phyloP scores from a whole-genome alignment of 345 rosid species.

The Eutrema japonicum region DNA sequence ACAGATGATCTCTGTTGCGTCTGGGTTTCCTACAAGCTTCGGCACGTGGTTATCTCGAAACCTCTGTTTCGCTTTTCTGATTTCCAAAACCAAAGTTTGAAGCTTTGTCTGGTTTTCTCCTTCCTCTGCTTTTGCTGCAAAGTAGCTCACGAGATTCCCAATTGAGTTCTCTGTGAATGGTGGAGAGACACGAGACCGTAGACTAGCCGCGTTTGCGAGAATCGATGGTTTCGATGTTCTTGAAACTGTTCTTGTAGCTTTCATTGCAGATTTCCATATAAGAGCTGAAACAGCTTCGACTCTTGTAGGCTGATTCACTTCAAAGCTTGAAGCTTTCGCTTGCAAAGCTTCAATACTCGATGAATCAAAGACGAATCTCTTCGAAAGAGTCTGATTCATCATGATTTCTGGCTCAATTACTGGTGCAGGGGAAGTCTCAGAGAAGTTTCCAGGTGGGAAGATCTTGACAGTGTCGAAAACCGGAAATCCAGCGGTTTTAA shows the following conservation, averaged over 20 bases:
- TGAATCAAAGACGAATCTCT: slow-evolving; percentile 35
- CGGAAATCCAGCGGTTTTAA: slow-evolving; percentile 30
- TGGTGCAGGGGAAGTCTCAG: slow-evolving; percentile 43
- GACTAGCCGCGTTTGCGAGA: slow-evolving; percentile 44
- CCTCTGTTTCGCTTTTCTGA: slow-evolving; percentile 42
- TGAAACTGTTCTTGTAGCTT: slow-evolving; percentile 37
- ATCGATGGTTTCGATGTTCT: slow-evolving; percentile 42
- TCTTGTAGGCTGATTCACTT: slow-evolving; percentile 50
- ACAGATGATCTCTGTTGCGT: slow-evolving; percentile 28
- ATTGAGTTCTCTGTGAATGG: slow-evolving; percentile 46
- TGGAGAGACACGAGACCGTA: slow-evolving; percentile 43
- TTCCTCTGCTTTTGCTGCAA: slow-evolving; percentile 38
- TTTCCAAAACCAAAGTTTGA: slow-evolving; percentile 28
- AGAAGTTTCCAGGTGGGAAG: slow-evolving; percentile 41
- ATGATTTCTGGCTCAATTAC: slow-evolving; percentile 42
- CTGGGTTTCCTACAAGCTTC: slow-evolving; percentile 25
- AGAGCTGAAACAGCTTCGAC: slow-evolving; percentile 59
- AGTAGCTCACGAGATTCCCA: slow-evolving; percentile 52
- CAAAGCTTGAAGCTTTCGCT: slow-evolving; percentile 41
- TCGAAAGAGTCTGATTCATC: slow-evolving; percentile 30
- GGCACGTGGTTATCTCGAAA: slow-evolving; percentile 32
- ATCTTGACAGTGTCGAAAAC: slow-evolving; percentile 23
- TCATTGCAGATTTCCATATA: slow-evolving; percentile 48
- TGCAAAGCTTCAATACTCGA: slow-evolving; percentile 36
- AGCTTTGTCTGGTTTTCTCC: slow-evolving; percentile 38